Conservation (phyloP, 257 asterid genomes). For the Mitragyna speciosa region DNA sequence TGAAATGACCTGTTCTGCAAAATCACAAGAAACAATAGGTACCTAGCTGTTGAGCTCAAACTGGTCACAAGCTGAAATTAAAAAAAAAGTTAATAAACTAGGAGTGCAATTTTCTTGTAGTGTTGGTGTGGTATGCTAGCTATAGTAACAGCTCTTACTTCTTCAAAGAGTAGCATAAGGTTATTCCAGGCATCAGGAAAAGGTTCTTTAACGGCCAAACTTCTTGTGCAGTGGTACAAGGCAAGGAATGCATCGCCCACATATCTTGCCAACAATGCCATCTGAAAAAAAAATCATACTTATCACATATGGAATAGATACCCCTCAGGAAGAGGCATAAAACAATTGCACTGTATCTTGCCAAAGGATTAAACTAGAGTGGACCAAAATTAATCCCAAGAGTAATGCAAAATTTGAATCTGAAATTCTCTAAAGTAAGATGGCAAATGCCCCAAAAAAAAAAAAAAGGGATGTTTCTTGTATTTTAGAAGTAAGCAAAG, state of each 20-base stretch:
- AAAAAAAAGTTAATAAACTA: constrained; percentile 13
- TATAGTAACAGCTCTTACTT: constrained; percentile 41
- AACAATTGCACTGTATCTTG: too few species aligned
- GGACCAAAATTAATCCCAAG: background rate
- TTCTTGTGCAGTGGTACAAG: constrained; percentile 78
- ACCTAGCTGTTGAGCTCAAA: constrained; percentile 17
- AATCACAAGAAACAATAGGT: constrained; percentile 32
- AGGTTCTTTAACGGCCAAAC: constrained; percentile 86
- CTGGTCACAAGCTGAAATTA: background rate
- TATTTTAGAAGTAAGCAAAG: background rate
- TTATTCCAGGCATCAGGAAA: constrained; percentile 94
- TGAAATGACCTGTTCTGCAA: constrained; percentile 71
- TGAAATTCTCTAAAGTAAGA: background rate
- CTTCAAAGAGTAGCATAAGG: constrained; percentile 76
- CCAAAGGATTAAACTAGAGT: background rate
- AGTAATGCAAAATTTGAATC: background rate
- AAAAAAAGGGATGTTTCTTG: background rate
- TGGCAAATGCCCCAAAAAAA: background rate
- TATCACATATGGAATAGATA: background rate
- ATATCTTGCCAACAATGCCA: constrained; percentile 81
- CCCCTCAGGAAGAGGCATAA: background rate
- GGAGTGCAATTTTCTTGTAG: background rate
- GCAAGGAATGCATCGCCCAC: constrained; percentile 80
- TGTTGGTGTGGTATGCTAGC: background rate
- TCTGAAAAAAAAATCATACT: constrained; percentile 41